These are phyloP conservation scores for Trematosphaeria pertusa DNA, from an alignment of 2,329 filamentous ascomycete species.

Conservation along the genomic window DNA sequence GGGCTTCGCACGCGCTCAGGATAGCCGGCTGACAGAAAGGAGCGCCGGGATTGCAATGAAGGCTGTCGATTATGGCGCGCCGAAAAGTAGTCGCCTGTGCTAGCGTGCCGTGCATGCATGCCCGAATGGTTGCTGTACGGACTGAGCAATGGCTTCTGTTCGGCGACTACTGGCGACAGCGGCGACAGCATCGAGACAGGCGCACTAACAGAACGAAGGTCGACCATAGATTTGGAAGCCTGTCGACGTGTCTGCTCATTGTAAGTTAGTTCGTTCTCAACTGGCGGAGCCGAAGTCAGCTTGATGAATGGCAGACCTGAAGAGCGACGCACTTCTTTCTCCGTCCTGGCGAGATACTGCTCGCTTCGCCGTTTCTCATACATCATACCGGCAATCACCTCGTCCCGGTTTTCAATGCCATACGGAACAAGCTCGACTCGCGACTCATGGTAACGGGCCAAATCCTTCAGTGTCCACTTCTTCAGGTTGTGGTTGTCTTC, in stretches of 20 bases:
- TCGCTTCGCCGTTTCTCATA: constrained; percentile 19
- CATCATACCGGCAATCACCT: constrained; percentile 13
- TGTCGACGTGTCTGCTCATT: constrained; percentile 5
- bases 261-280: constrained; percentile 11
- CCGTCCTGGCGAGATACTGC: constrained; percentile 2
- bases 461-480: constrained; percentile 19
- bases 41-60: not conserved
- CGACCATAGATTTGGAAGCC: constrained; percentile 9
- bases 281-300: constrained; percentile 7
- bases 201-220: constrained; percentile 12
- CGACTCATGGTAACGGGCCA: constrained; percentile 14
- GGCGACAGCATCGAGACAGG: constrained; percentile 3
- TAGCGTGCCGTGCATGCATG: constrained; percentile 8
- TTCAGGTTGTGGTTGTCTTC: constrained; percentile 28
- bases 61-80: not conserved
- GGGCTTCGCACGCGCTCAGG: constrained; percentile 22
- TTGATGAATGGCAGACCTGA: constrained; percentile 10
- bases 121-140: not conserved
- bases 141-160: not conserved
- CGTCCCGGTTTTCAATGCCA: constrained; percentile 13
- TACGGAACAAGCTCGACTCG: constrained; percentile 17
- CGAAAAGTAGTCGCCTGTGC: constrained; percentile 19
- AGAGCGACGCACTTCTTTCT: constrained; percentile 17
- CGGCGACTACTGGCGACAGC: not conserved
- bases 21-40: not conserved